These are phyloP conservation scores for Lachancea dasiensis DNA, from an alignment of 805 yeast genomes.

Conservation along the genomic window DNA sequence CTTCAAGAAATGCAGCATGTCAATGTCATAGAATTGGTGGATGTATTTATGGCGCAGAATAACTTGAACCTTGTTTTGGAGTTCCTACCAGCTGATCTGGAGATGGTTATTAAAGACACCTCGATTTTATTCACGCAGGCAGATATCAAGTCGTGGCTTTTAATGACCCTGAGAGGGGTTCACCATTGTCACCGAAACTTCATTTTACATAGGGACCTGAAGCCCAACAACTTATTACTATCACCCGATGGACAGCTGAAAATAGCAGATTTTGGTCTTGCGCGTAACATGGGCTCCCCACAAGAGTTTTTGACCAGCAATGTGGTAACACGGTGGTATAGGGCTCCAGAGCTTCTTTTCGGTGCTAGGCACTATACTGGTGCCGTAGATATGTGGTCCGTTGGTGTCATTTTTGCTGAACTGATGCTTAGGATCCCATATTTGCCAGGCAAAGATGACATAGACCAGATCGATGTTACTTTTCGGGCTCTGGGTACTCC, in stretches of 20 bases:
- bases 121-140: slow-evolving; percentile 71
- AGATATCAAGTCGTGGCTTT: slow-evolving; percentile 87
- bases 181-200: slow-evolving; percentile 93
- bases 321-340: slow-evolving; percentile 96
- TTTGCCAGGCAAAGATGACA: slow-evolving; percentile 85
- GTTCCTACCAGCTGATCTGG: slow-evolving; percentile 87
- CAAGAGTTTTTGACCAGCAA: slow-evolving; percentile 78
- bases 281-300: slow-evolving; percentile 75
- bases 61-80: slow-evolving; percentile 83
- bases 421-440: slow-evolving; percentile 93
- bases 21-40: slow-evolving; percentile 82
- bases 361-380: slow-evolving; percentile 87
- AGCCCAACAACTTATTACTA: slow-evolving; percentile 83
- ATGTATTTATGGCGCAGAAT: slow-evolving; percentile 67
- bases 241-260: slow-evolving; percentile 86
- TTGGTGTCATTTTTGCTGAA: slow-evolving; percentile 94
- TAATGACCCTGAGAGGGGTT: slow-evolving; percentile 91
- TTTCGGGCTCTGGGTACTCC: slow-evolving; percentile 96
- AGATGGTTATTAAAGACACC: slow-evolving; percentile 78
- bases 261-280: slow-evolving; percentile 96
- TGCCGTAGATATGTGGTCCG: slow-evolving; percentile 93
- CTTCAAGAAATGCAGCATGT: slow-evolving; percentile 72
- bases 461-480: slow-evolving; percentile 88
- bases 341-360: slow-evolving; percentile 89
- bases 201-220: slow-evolving; percentile 86